Conservation (phyloP, 2,329 filamentous ascomycete genomes). For the Pyrenophora graminea region DNA sequence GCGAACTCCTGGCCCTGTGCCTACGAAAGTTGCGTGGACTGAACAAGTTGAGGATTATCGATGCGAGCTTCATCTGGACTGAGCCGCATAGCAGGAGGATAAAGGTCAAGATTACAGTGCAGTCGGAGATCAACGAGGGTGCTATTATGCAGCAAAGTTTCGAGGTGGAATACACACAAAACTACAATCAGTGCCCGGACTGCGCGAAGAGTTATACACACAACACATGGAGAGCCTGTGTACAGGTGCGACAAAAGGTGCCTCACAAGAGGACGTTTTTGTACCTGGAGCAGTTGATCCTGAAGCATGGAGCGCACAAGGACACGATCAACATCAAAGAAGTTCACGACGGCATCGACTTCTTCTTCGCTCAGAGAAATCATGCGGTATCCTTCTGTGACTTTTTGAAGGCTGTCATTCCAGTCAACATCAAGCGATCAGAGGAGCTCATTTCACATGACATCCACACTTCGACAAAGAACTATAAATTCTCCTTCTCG, state of each 20-base stretch:
- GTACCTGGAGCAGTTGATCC: conserved; percentile 88
- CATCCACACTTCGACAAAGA: conserved; percentile 84
- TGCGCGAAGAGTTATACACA: conserved; percentile 88
- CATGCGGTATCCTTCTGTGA: conserved; percentile 92
- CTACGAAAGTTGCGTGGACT: conserved; percentile 84
- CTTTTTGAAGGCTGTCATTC: conserved; percentile 81
- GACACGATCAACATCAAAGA: conserved; percentile 99
- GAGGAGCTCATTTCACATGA: conserved; percentile 94
- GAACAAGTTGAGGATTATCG: conserved; percentile 89
- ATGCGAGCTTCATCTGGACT: conserved; percentile 97
- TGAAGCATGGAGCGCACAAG: conserved; percentile 80
- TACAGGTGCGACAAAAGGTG: conserved; percentile 97
- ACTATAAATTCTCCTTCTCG: conserved; percentile 93
- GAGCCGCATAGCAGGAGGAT: conserved; percentile 92
- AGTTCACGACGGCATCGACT: conserved; percentile 92
- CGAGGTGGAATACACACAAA: conserved; percentile 90
- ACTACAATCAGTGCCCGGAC: conserved; percentile 91
- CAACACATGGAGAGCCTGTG: conserved; percentile 90
- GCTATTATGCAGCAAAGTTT: conserved; percentile 88
- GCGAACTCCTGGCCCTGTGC: conserved; percentile 90
- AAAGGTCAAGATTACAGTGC: conserved; percentile 94
- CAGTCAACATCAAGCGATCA: conserved; percentile 79
- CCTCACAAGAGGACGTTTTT: conserved; percentile 88
- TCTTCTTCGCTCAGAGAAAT: conserved; percentile 88
- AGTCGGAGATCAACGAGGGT: conserved; percentile 69